Evolutionary conservation across 2,329 filamentous ascomycete genomes (phyloP).

Genomic region (Phialocephala sp.): DNA sequence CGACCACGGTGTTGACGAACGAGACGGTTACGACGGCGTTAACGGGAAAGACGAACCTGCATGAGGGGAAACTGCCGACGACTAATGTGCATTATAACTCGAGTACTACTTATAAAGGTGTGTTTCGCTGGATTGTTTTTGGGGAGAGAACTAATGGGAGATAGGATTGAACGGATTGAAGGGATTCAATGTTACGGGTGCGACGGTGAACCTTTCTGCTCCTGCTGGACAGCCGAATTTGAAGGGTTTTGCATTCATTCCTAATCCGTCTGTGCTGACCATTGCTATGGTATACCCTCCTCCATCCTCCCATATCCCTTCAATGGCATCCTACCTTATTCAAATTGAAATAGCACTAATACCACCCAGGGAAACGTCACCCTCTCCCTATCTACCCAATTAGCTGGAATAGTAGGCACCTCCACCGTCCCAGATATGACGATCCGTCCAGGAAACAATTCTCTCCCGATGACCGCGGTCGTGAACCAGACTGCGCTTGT

Average conservation of each 20-base stretch:
- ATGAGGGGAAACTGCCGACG: slow-evolving; percentile 55
- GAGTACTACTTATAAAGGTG: slow-evolving; percentile 34
- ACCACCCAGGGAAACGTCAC: slow-evolving; percentile 58
- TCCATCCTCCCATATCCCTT: not conserved
- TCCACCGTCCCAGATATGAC: slow-evolving; percentile 55
- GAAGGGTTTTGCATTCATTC: slow-evolving; percentile 58
- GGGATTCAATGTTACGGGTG: slow-evolving; percentile 55
- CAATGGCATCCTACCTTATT: too few species aligned
- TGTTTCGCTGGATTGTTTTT: not conserved
- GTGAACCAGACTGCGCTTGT: slow-evolving; percentile 50
- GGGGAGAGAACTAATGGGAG: slow-evolving; percentile 10
- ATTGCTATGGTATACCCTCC: slow-evolving; percentile 49
- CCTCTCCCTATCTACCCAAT: slow-evolving; percentile 51
- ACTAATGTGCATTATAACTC: slow-evolving; percentile 61
- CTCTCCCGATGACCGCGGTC: slow-evolving; percentile 53
- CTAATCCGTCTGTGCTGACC: slow-evolving; percentile 64
- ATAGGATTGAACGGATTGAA: slow-evolving; percentile 62
- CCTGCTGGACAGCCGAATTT: slow-evolving; percentile 56
- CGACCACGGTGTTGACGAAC: slow-evolving; percentile 52
- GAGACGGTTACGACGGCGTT: slow-evolving; percentile 57
- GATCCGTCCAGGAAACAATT: slow-evolving; percentile 60
- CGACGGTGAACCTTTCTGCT: slow-evolving; percentile 50
- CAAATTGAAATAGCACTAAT: slow-evolving; percentile 24
- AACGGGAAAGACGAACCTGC: slow-evolving; percentile 56
- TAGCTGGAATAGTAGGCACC: slow-evolving; percentile 53